These are phyloP conservation scores for Ogataea allantospora DNA, from an alignment of 805 yeast genomes.

Conservation along the genomic window DNA sequence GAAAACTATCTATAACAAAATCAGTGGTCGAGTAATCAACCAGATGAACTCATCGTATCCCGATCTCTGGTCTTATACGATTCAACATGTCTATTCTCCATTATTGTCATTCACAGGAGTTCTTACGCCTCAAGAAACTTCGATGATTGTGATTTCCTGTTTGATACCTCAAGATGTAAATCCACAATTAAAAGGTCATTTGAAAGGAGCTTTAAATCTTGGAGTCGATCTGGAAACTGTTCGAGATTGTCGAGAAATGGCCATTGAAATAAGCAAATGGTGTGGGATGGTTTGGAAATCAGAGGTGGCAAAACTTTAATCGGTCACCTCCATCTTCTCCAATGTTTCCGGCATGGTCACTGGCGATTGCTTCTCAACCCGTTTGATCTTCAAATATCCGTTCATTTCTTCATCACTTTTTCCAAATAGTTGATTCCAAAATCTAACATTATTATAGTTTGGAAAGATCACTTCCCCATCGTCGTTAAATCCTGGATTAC, in stretches of 20 bases:
- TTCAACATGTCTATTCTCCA: slow-evolving; percentile 75
- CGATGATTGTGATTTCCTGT: slow-evolving; percentile 72
- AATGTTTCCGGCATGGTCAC: slow-evolving; percentile 1
- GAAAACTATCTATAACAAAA: slow-evolving; percentile 73
- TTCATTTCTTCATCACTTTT: slow-evolving; percentile 69
- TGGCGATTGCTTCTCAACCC: slow-evolving; percentile 1
- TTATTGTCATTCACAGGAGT: slow-evolving; percentile 67
- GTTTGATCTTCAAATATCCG: slow-evolving; percentile 16
- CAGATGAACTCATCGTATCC: slow-evolving; percentile 79
- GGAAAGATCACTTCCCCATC: slow-evolving; percentile 55
- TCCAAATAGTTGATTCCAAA: slow-evolving; percentile 91
- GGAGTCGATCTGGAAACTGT: slow-evolving; percentile 71
- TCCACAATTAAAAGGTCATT: slow-evolving; percentile 89
- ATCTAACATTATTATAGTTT: slow-evolving; percentile 58
- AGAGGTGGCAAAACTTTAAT: slow-evolving; percentile 51
- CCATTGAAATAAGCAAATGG: slow-evolving; percentile 68
- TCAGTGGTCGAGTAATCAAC: slow-evolving; percentile 60
- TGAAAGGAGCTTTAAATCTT: slow-evolving; percentile 78
- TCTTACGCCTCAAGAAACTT: slow-evolving; percentile 65
- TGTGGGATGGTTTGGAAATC: slow-evolving; percentile 65
- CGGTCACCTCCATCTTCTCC: slow-evolving; percentile 5
- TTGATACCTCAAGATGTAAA: slow-evolving; percentile 91
- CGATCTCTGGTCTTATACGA: slow-evolving; percentile 73
- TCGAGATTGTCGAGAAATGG: slow-evolving; percentile 56
- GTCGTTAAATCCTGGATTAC: slow-evolving; percentile 47